Conservation (phyloP, 495 filamentous ascomycete species). For the Copromyces sp. region DNA sequence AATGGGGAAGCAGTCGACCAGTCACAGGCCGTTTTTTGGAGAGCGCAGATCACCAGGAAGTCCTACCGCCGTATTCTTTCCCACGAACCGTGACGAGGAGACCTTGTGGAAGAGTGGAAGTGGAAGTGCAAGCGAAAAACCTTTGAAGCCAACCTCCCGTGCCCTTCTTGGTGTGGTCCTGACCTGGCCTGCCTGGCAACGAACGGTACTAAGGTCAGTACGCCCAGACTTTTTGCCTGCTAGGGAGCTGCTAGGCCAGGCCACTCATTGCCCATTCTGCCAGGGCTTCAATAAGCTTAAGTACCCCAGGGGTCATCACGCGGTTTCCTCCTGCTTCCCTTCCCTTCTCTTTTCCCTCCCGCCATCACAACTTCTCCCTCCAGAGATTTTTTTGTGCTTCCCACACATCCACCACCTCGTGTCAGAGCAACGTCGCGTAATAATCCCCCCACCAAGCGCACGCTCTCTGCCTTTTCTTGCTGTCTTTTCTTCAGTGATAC, state of each 20-base stretch:
- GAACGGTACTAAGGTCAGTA: neutral
- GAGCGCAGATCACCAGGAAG: constrained; percentile 9
- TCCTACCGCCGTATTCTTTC: constrained; percentile 8
- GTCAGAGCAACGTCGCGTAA: constrained; percentile 19
- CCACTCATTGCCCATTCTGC: neutral
- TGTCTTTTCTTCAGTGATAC: constrained; percentile 39
- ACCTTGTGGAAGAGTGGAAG: neutral
- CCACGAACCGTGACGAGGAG: neutral
- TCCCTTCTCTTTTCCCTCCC: constrained; percentile 10
- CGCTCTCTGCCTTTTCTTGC: constrained; percentile 26
- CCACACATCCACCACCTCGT: constrained; percentile 13
- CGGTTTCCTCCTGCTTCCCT: constrained; percentile 4
- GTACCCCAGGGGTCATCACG: constrained; percentile 15
- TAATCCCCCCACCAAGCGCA: constrained; percentile 12
- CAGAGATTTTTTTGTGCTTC: constrained; percentile 18
- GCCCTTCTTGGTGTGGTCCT: neutral
- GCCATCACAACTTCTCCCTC: constrained; percentile 24
- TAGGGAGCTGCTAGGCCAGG: neutral
- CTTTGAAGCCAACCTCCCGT: neutral
- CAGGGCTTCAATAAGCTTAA: constrained; percentile 8
- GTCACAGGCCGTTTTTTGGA: neutral
- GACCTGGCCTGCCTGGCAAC: neutral
- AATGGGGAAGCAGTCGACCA: constrained; percentile 7
- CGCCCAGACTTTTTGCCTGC: neutral
- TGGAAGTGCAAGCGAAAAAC: neutral